Evolutionary conservation across 208 protist species (phyloP).

Genomic region (Novymonas esmeraldas): DNA sequence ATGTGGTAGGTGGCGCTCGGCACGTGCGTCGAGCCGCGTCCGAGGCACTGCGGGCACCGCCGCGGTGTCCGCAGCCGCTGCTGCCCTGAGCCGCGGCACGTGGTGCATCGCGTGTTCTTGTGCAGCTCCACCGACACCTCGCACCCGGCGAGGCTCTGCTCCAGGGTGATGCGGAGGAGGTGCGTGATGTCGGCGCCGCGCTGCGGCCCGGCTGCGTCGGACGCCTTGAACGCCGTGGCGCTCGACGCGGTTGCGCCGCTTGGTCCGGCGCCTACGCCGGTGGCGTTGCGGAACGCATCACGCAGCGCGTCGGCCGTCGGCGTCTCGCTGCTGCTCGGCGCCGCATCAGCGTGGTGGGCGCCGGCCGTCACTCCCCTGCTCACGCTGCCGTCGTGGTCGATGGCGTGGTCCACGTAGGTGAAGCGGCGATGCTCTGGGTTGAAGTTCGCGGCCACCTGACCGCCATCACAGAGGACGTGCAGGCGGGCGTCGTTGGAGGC

Average conservation of each 20-base stretch:
- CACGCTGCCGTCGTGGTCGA: conserved; percentile 18
- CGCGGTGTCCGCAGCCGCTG: conserved; percentile 39
- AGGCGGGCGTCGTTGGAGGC: conserved; percentile 79
- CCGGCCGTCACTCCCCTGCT: too few relatives aligned
- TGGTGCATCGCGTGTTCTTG: conserved; percentile 48
- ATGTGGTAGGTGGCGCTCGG: conserved; percentile 90
- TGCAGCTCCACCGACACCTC: conserved; percentile 45
- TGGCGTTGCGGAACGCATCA: conserved; percentile 48
- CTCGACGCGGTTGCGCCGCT: conserved; percentile 29
- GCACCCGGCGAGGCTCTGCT: conserved; percentile 73
- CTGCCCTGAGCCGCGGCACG: conserved; percentile 57
- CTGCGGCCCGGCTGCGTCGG: conserved; percentile 39
- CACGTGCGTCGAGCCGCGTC: conserved; percentile 62
- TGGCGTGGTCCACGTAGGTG: conserved; percentile 68
- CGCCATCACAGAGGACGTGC: conserved; percentile 76
- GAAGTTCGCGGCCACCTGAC: conserved; percentile 73
- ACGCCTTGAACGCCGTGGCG: conserved; percentile 47
- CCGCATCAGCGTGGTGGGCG: too few relatives aligned
- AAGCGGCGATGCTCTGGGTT: conserved; percentile 84
- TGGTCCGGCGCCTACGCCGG: conserved; percentile 23
- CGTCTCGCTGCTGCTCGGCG: neutral
- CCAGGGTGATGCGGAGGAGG: conserved; percentile 67
- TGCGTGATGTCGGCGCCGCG: conserved; percentile 67
- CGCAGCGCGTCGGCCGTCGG: conserved; percentile 47
- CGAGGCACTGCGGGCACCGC: conserved; percentile 82